Percentiles rank a stretch among this genome's conserved stretches.
Evolutionary conservation across 1,284 basidiomycete species (phyloP).

Genomic region (Serendipita sp.): DNA sequence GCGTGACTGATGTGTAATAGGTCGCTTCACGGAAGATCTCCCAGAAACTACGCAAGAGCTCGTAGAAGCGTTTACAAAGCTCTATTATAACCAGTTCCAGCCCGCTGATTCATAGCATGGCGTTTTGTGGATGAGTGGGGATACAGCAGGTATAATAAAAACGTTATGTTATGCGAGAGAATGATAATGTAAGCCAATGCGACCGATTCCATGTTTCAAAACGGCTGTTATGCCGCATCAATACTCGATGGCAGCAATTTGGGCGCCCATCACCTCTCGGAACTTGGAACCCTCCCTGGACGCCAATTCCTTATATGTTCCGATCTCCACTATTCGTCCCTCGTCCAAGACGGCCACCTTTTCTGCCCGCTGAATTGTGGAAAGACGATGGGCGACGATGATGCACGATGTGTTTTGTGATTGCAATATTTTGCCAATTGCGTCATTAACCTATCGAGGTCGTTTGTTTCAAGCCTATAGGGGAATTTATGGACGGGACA

Average conservation of each 20-base stretch:
- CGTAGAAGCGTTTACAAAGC: constrained; percentile 65
- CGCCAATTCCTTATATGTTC: constrained; percentile 68
- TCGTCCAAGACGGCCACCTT: constrained; percentile 79
- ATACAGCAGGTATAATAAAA: background rate
- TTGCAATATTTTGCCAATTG: constrained; percentile 74
- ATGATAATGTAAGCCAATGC: background rate
- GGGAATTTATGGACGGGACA: constrained; percentile 10
- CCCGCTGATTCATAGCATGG: constrained; percentile 20
- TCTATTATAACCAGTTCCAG: constrained; percentile 56
- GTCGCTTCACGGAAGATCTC: constrained; percentile 66
- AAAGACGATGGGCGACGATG: constrained; percentile 77
- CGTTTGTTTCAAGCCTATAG: no score
- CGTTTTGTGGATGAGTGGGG: background rate
- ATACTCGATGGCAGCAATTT: constrained; percentile 40
- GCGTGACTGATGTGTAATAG: constrained; percentile 26
- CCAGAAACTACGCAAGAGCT: constrained; percentile 83
- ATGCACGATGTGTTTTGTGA: constrained; percentile 71
- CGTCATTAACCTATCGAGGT: constrained; percentile 59
- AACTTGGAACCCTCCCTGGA: constrained; percentile 57
- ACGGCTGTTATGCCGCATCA: background rate
- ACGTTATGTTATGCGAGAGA: background rate
- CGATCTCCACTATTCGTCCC: constrained; percentile 71
- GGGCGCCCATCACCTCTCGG: constrained; percentile 73
- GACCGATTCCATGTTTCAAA: background rate
- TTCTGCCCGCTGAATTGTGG: constrained; percentile 73